Base-by-base conservation (phyloP, 2,329 filamentous ascomycete species). In the Canariomyces notabilis region DNA sequence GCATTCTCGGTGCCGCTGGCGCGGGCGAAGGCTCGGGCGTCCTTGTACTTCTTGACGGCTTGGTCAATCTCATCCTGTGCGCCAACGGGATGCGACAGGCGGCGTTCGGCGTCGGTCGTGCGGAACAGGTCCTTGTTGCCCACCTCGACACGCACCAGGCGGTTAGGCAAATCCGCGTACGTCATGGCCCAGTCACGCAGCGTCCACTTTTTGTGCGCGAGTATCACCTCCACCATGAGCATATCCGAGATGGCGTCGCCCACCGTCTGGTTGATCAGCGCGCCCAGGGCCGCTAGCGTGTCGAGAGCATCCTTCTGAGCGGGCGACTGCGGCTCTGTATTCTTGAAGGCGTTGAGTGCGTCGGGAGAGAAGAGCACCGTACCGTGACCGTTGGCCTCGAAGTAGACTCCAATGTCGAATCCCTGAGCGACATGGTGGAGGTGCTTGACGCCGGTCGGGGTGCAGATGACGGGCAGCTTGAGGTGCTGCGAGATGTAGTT, bases 241-340 rank as follows among this genome's bases (percentile, higher is more conserved):
- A 96, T 87, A 69, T 98, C 93, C 1, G 89, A 95, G 47, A 98
- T 79, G 37, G 93, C 93, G 64, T 98, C 93, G 43, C 93, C 93
- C 37, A 97, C 91, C 1, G 93, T 93, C 73, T 98, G 93, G 75
- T 98, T 98, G 74, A 98, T 95, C 53, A 98, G 78, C 58, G 96
- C 87, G 41, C 85, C 85, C 44, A 95, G 77, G 9, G 89, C 90
- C 43, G 80, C 77, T 1, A 98, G 82, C 7, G 84, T 89, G 45
- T 95, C 87, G 12, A 97, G 79, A 2, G 91, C 88, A 58, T 89
- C 86, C 64, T 91, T 87, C 67, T 97, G 90, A 6, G 88, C 91
- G 1, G 93, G 91, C 0, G 89, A 95, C 66, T 94, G 85, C 5
- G 93, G 90, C 62, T 89, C 79, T 50, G 85, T 85, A 59, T 80